Conservation (phyloP, 306 rosid genomes). For the Arachis stenosperma region DNA sequence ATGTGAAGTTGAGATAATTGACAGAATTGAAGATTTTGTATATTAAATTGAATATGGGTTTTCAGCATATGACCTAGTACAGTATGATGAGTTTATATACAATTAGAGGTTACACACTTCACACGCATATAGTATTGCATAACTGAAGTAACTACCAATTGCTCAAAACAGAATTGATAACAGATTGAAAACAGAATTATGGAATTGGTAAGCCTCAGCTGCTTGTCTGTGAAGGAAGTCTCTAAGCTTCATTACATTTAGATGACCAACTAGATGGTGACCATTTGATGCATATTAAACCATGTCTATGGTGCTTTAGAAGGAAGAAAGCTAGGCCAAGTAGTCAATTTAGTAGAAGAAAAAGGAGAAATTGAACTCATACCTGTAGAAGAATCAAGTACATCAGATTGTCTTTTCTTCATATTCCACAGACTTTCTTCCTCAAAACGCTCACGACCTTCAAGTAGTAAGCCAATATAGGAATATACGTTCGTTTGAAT, state of each 20-base stretch:
- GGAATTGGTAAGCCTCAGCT: too few relatives aligned
- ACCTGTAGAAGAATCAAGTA: conserved; percentile 56
- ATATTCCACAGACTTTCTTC: conserved; percentile 68
- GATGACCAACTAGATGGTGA: conserved; percentile 17
- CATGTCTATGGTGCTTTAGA: conserved; percentile 8
- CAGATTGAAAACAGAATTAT: too few relatives aligned
- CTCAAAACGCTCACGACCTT: conserved; percentile 98
- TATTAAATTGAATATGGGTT: too few relatives aligned
- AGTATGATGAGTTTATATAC: too few relatives aligned
- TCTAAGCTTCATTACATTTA: neutral
- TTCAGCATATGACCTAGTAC: too few relatives aligned
- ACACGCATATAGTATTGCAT: too few relatives aligned
- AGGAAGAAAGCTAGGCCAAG: conserved; percentile 9
- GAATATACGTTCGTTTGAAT: conserved; percentile 91
- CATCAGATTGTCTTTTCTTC: conserved; percentile 48
- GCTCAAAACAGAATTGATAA: too few relatives aligned
- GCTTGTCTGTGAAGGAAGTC: too few relatives aligned
- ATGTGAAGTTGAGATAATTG: too few relatives aligned
- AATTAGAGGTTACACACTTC: too few relatives aligned
- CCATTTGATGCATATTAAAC: neutral
- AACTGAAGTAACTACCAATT: too few relatives aligned
- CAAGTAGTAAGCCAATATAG: conserved; percentile 93
- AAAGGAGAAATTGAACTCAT: conserved; percentile 22
- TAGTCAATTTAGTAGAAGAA: conserved; percentile 6
- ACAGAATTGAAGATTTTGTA: too few relatives aligned